Base-by-base conservation (phyloP, 2,329 filamentous ascomycete genomes). In the Cladosporium sp. region DNA sequence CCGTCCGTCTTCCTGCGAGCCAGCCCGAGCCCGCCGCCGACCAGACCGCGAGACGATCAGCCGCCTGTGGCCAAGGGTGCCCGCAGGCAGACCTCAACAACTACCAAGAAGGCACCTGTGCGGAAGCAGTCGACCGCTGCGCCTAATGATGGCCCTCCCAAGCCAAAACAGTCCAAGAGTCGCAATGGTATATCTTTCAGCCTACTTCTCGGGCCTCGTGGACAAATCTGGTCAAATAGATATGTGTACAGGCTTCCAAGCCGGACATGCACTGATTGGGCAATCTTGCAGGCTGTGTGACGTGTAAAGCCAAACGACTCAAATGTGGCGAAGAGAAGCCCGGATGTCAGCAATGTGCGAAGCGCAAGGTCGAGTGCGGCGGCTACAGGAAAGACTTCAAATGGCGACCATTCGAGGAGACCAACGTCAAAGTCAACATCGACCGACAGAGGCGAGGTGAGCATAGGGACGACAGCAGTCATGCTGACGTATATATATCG, bases 371-470 rank as follows among this genome's bases (percentile, higher is more conserved):
- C 20, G 70, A 76, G 3, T 90, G 87, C 69, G 87, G 86, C 60
- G 87, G 87, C 37, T 90, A 89, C 74, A 88, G 85, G 72, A 90
- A 88, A 70, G 84, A 88, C 70, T 89, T 88, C 75, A 89, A 89
- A 78, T 90, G 87, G 87, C 79, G 85, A 55, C 81, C 85, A 0
- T 88, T 88, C 65, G 85, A 87, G 67, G 86, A 89, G 64, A 80
- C 82, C 49, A 84, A 75, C 57, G 78, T 85, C 63, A 73, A 74
- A 19, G 73, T 74, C 52, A 82, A 80, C 62, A 65, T 68, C 25
- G 67, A 68, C 42, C 82, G 79, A 65, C 61, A 73, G 40, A 82
- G 78, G 68, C 82, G 80, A 73, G 71, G 78, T 73, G 65, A 63
- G 63, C 51, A 20, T 30, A 28, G 14, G 9, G 11, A 12, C 5